Conservation (phyloP, 257 asterid genomes). For the Linaria vulgaris region DNA sequence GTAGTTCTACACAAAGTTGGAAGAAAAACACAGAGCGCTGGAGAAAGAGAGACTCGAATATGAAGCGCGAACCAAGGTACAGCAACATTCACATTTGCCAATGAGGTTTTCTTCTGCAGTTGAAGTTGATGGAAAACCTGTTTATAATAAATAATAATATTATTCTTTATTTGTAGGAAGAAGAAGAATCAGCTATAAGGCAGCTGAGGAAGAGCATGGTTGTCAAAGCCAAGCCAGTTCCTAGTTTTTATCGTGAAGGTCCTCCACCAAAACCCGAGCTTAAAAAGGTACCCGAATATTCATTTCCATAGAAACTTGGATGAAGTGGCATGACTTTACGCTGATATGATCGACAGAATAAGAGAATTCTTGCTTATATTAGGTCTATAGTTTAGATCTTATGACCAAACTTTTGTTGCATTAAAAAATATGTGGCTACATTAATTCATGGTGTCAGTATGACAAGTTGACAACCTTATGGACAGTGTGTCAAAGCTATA, state of each 20-base stretch:
- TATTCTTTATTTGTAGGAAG: constrained; percentile 59
- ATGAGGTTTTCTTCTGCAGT: background rate
- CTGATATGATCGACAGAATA: background rate
- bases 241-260: constrained; percentile 79
- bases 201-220: constrained; percentile 82
- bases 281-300: constrained; percentile 56
- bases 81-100: background rate
- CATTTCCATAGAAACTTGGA: constrained; percentile 2
- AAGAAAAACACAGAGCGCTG: constrained; percentile 80
- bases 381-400: no score
- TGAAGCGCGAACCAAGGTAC: constrained; percentile 71
- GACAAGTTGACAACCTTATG: no score
- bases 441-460: no score
- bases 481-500: no score
- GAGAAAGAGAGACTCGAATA: constrained; percentile 76
- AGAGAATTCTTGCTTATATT: no score
- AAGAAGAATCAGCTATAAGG: constrained; percentile 67
- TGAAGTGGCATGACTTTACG: background rate
- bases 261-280: constrained; percentile 85
- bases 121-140: no score
- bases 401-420: no score
- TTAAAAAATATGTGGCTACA: no score
- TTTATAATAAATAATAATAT: no score
- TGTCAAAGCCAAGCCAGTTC: constrained; percentile 88
- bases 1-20: constrained; percentile 76